Evolutionary conservation across 1,284 basidiomycete species (phyloP), one percentile per base, ranked within the genome.

Genomic region (Cryptococcus hybrid): DNA sequence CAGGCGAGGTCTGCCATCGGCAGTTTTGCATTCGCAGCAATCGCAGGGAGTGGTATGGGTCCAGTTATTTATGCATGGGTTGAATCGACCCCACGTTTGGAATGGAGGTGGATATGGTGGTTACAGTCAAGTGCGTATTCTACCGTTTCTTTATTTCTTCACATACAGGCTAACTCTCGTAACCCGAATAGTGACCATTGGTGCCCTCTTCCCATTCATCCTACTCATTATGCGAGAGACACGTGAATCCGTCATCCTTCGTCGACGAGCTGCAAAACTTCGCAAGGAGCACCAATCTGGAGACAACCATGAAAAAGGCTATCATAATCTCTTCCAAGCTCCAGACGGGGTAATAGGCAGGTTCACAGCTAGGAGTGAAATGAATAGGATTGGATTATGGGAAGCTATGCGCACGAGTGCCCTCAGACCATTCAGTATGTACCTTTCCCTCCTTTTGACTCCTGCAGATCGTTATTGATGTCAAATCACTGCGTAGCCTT

Each of bases 81-180:
- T 6, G 87, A 88, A 66, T 82, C 84, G 66, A 83, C 86, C 57
- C 71, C 78, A 0, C 77, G 77, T 7, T 69, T 90, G 38, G 79
- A 80, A 54, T 91, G 89, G 89, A 80, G 87, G 40, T 90, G 89
- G 88, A 88, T 90, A 11, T 85, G 89, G 73, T 90, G 88, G 88
- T 82, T 90, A 36, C 84, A 87, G 61, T 80, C 85, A 69, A 88
- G 86, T 67, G 47, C 54, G 69, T 68, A 5, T 13, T n/a, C 24
- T 37, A 7, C 15, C 34, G 7, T 45, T 45, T 24, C 24, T 24
- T 24, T 24, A 34, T 52, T 39, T 24, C 24, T 24, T 24, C 24
- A 24, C 3, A 24, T 24, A 24, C 24, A 24, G 24, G 24, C 24
- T 24, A 24, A 24, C 24, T 24, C 24, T 24, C 24, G 24, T 24